Evolutionary conservation across 352 stramenopile genomes (phyloP).

Genomic region (Phytophthora macrochlamydospora): DNA sequence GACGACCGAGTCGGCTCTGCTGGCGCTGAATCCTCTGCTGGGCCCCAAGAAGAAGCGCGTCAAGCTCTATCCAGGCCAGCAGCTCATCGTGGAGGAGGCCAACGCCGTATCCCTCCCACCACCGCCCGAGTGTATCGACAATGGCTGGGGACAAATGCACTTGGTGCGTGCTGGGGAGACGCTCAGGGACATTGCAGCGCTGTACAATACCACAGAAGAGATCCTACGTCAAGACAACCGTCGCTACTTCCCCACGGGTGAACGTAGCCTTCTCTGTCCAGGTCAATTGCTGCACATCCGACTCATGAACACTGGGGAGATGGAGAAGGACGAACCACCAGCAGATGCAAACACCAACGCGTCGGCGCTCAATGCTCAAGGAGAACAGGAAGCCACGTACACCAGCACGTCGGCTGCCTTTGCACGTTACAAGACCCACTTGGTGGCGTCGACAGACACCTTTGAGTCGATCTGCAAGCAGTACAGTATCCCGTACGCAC

Average conservation of each 20-base stretch:
- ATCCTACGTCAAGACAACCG: conserved; percentile 84
- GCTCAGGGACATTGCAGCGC: conserved; percentile 63
- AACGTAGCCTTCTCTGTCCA: conserved; percentile 67
- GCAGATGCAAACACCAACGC: conserved; percentile 19
- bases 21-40: conserved; percentile 76
- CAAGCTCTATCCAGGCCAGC: conserved; percentile 75
- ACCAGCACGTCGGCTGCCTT: conserved; percentile 49
- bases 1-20: conserved; percentile 58
- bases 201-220: conserved; percentile 86
- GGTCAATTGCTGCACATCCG: conserved; percentile 82
- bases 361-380: conserved; percentile 9
- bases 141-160: conserved; percentile 87
- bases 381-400: conserved; percentile 32
- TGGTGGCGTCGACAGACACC: conserved; percentile 53
- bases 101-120: conserved; percentile 71
- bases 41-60: conserved; percentile 46
- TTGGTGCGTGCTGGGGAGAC: conserved; percentile 73
- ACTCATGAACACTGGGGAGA: conserved; percentile 76
- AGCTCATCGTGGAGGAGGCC: conserved; percentile 78
- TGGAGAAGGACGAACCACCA: conserved; percentile 42
- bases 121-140: conserved; percentile 79
- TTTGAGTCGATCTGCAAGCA: conserved; percentile 75
- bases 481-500: conserved; percentile 72
- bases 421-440: conserved; percentile 75
- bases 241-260: conserved; percentile 75